Base-by-base conservation (phyloP, 768 basidiomycete species). In the Serendipita sp. region DNA sequence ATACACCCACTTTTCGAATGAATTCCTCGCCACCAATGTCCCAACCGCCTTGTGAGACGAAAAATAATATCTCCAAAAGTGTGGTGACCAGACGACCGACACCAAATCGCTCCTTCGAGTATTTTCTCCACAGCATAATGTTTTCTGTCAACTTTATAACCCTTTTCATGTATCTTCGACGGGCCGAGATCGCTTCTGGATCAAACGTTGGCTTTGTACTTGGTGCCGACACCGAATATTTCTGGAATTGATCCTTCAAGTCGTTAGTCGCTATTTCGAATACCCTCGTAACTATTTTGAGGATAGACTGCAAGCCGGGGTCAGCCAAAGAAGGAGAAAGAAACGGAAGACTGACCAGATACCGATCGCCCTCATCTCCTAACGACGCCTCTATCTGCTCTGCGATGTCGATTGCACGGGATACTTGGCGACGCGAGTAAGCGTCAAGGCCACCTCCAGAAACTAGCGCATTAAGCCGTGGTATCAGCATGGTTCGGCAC, bases 341-440 rank as follows among this genome's bases (percentile, higher is more conserved):
- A 16, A 32, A 0, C 7, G 1, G 38, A 18, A 32, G 16, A 74
- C 71, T 79, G 80, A 68, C 76, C 51, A 72, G 73, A 67, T 74
- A 76, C 64, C 76, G 77, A 41, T 67, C 60, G 38, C 70, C 72
- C 13, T 81, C 82, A 45, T 75, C 74, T 62, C 86, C 88, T 24
- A 91, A 78, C 48, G 84, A 86, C 1, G 83, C 83, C 72, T 90
- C 88, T 2, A 93, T 74, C 71, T 95, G 85, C 71, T 96, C 92
- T 30, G 81, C 76, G 11, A 95, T 72, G 74, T 95, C 86, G 30
- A 89, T 76, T 54, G 86, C 75, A 47, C 83, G 76, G 38, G 82
- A 78, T 2, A 86, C 77, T 70, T 86, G 80, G 38, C 69, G 74
- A 37, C 78, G 76, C 2, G 92, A 94, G 73, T 90, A 92, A 1